Conservation (phyloP, 2,329 filamentous ascomycete genomes). For the Rasamsonia emersonii region DNA sequence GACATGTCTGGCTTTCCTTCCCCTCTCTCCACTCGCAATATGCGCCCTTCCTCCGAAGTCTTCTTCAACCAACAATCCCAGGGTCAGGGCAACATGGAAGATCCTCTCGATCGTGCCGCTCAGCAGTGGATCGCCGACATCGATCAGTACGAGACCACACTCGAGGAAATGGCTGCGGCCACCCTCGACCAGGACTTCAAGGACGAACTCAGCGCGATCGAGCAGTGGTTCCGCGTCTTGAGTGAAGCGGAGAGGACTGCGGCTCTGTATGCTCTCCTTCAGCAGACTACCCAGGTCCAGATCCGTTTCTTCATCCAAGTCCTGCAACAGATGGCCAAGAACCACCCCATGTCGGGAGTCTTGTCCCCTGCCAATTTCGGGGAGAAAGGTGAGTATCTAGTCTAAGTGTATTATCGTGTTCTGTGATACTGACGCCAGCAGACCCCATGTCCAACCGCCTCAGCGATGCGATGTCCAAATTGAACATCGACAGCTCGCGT, state of each 20-base stretch:
- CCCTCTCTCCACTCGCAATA: constrained; percentile 63
- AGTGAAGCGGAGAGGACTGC: constrained; percentile 95
- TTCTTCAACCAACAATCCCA: constrained; percentile 70
- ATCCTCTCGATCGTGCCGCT: constrained; percentile 84
- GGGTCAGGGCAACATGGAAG: constrained; percentile 62
- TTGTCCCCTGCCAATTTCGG: constrained; percentile 86
- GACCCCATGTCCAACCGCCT: constrained; percentile 96
- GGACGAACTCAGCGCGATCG: constrained; percentile 95
- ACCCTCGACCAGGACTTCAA: constrained; percentile 99
- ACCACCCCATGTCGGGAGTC: constrained; percentile 91
- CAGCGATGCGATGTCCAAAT: constrained; percentile 92
- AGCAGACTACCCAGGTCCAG: constrained; percentile 98
- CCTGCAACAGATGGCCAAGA: constrained; percentile 97
- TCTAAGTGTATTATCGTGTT: constrained; percentile 8
- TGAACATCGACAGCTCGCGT: constrained; percentile 77
- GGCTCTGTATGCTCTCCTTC: constrained; percentile 85
- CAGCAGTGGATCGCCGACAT: constrained; percentile 99
- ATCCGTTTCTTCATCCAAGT: constrained; percentile 99
- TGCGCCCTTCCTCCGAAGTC: constrained; percentile 90
- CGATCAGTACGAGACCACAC: constrained; percentile 95
- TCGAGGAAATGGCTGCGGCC: constrained; percentile 97
- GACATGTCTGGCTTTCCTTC: constrained; percentile 83
- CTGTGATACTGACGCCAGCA: constrained; percentile 31
- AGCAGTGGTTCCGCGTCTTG: constrained; percentile 97
- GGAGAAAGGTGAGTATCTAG: constrained; percentile 65